Conservation (phyloP, 768 basidiomycete genomes). For the Russula sp. region DNA sequence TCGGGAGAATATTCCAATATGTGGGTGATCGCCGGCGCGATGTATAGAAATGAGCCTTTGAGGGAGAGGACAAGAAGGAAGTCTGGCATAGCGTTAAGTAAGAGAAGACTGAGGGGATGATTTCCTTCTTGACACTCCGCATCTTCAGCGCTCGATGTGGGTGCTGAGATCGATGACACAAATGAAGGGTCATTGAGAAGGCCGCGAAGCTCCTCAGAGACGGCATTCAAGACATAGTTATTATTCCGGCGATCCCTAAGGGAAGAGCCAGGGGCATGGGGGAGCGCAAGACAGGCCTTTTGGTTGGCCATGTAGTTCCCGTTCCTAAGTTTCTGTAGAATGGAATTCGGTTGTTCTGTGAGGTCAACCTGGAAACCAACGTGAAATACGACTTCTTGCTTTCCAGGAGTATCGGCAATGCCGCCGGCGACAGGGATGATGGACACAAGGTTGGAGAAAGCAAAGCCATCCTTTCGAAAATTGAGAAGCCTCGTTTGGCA, state of each 20-base stretch:
- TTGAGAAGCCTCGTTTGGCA: slow-evolving; percentile 87
- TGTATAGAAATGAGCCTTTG: slow-evolving; percentile 90
- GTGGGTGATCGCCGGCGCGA: slow-evolving; percentile 72
- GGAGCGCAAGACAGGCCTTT: slow-evolving; percentile 32
- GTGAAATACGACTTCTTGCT: slow-evolving; percentile 74
- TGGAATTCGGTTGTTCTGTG: slow-evolving; percentile 78
- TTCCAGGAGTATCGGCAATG: slow-evolving; percentile 44
- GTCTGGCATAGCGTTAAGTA: slow-evolving; percentile 67
- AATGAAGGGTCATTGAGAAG: slow-evolving; percentile 50
- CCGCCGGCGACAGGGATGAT: slow-evolving; percentile 82
- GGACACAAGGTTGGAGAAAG: slow-evolving; percentile 91
- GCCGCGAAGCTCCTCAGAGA: slow-evolving; percentile 53
- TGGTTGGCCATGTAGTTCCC: slow-evolving; percentile 76
- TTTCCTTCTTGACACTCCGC: slow-evolving; percentile 40
- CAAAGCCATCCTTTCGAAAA: slow-evolving; percentile 76
- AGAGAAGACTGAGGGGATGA: slow-evolving; percentile 52
- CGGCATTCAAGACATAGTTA: slow-evolving; percentile 36
- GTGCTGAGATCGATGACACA: slow-evolving; percentile 37
- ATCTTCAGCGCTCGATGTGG: slow-evolving; percentile 30
- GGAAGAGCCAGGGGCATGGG: slow-evolving; percentile 28
- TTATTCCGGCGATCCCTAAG: slow-evolving; percentile 38
- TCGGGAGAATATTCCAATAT: slow-evolving; percentile 85
- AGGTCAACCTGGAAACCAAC: slow-evolving; percentile 97
- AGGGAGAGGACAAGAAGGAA: slow-evolving; percentile 89
- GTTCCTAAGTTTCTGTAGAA: slow-evolving; percentile 72